Evolutionary conservation across 768 basidiomycete genomes (phyloP), one percentile per base, ranked within the genome.

Genomic region (Boletus pseudopeckii): DNA sequence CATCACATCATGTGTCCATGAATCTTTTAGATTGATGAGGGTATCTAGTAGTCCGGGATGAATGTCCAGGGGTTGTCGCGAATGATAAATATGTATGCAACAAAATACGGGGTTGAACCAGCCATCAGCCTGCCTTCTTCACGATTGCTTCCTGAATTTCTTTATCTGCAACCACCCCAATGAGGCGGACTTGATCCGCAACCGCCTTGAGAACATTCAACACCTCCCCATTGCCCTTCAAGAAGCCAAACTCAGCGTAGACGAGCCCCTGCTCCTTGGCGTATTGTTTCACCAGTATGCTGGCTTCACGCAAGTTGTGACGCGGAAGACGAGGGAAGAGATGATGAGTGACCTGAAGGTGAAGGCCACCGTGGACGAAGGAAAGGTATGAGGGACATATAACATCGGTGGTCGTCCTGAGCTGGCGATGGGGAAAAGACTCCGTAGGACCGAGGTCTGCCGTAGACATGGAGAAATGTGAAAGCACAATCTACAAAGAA

Each of bases 361-460:
- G 92, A 18, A 99, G 81, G n/a, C 97, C 97, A 11, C 97, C 97
- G 64, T 99, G 97, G 33, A 99, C 72, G 66, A 94, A 98, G 48
- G 81, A 90, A 61, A 98, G 79, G 32, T 83, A 82, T 1, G 86
- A 78, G 3, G 85, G 82, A 72, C 97, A 98, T 56, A 90, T 82
- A 39, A 99, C 92, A 70, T 99, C 97, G 42, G 91, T 88, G 0
- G 97, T 98, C n/a, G 97, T 99, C 45, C 97, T 88, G 63, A 99
- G 75, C 70, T 99, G 97, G 15, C 97, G 86, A 61, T 92, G 87
- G 4, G 88, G 82, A 75, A 98, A 98, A 0, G 92, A 95, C 67
- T 99, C 97, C 28, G 75, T 74, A 1, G 92, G 91, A 13, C 95
- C 95, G 18, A 98, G 77, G 66, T 98, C 96, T 9, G 77, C 87